Percentiles rank a stretch among this genome's conserved stretches.
Evolutionary conservation across 192 early-diverging fungal species (phyloP).

Genomic region (Umbelopsis isabellina): DNA sequence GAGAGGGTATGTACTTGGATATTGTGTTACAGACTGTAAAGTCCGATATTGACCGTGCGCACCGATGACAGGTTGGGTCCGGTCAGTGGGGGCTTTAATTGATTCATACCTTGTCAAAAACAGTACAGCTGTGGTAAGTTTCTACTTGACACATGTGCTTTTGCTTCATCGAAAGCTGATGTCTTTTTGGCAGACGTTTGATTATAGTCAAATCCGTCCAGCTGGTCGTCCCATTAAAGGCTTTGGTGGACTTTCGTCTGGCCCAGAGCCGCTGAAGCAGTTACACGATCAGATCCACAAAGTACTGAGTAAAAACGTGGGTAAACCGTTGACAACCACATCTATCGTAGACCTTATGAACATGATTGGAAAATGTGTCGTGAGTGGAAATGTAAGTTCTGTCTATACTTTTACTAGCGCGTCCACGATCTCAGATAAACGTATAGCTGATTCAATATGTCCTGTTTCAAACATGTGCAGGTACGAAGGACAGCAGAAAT

Average conservation of each 20-base stretch:
- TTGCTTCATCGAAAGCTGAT: too few relatives aligned
- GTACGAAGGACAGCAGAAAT: conserved; percentile 55
- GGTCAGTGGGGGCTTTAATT: conserved; percentile 42
- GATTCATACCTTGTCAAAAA: conserved; percentile 44
- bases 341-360: conserved; percentile 56
- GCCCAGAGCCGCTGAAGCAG: conserved; percentile 39
- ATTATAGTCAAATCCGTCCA: conserved; percentile 41
- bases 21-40: neutral
- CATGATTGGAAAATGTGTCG: conserved; percentile 53
- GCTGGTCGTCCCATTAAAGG: conserved; percentile 45
- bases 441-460: neutral
- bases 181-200: conserved; percentile 24
- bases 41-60: neutral
- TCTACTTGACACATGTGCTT: too few relatives aligned
- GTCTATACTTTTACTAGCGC: neutral
- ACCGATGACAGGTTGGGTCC: conserved; percentile 41
- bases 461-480: neutral
- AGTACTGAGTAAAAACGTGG: conserved; percentile 23
- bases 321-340: conserved; percentile 38
- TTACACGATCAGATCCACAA: conserved; percentile 42
- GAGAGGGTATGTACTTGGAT: conserved; percentile 34
- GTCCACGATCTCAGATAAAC: neutral
- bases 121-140: neutral
- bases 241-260: conserved; percentile 51
- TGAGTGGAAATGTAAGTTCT: conserved; percentile 47